These are phyloP conservation scores for Tuber brumale DNA, from an alignment of 495 filamentous ascomycete genomes.

Conservation along the genomic window DNA sequence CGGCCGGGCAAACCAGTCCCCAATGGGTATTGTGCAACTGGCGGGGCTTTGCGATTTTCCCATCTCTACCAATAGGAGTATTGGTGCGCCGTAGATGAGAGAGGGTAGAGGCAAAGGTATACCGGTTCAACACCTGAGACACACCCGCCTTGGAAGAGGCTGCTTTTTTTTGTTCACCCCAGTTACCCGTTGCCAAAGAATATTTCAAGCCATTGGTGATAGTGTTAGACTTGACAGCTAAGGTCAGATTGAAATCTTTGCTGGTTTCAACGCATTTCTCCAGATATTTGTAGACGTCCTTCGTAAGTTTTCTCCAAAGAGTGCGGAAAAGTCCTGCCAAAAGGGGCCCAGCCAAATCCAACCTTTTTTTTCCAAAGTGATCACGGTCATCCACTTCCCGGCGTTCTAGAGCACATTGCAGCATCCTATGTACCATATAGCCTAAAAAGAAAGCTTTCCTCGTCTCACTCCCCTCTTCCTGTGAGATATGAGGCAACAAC, in stretches of 20 bases:
- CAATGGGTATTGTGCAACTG: constrained; percentile 99
- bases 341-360: constrained; percentile 90
- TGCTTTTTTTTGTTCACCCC: constrained; percentile 99
- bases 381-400: constrained; percentile 93
- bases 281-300: constrained; percentile 81
- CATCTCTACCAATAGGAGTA: constrained; percentile 93
- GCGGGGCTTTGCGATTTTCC: constrained; percentile 95
- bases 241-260: constrained; percentile 76
- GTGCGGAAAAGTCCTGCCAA: constrained; percentile 87
- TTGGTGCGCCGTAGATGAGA: constrained; percentile 96
- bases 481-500: constrained; percentile 91
- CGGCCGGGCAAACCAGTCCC: constrained; percentile 94
- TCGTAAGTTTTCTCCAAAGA: constrained; percentile 76
- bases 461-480: constrained; percentile 91
- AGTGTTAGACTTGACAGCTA: constrained; percentile 84
- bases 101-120: constrained; percentile 91
- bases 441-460: constrained; percentile 97
- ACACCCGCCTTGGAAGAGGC: constrained; percentile 89
- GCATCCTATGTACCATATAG: constrained; percentile 93
- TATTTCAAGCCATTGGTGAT: constrained; percentile 93
- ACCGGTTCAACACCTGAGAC: constrained; percentile 95
- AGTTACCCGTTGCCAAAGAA: constrained; percentile 96
- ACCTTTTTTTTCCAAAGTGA: constrained; percentile 97
- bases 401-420: constrained; percentile 84
- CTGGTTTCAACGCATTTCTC: constrained; percentile 84